phyloP scores from a whole-genome alignment of 2,329 filamentous ascomycete genomes.

The Pyrenochaeta sp. region DNA sequence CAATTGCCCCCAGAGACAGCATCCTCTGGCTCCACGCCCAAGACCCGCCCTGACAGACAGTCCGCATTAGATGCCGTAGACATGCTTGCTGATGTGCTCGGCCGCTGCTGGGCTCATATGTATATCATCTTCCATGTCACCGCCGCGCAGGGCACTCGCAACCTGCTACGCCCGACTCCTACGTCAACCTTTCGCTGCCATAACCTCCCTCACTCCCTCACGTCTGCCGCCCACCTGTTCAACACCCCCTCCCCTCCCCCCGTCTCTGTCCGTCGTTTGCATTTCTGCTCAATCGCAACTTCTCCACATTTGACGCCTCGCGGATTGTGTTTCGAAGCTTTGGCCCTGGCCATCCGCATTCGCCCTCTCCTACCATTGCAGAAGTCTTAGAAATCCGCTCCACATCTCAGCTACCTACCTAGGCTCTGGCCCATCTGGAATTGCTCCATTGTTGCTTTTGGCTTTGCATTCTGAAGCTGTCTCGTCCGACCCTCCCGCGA shows the following conservation, averaged over 20 bases:
- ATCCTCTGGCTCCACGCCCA: constrained; percentile 26
- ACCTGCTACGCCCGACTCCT: constrained; percentile 13
- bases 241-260: constrained; percentile 18
- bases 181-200: constrained; percentile 8
- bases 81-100: constrained; percentile 35
- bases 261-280: constrained; percentile 30
- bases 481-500: constrained; percentile 29
- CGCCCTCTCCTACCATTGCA: constrained; percentile 40
- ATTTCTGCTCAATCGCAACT: constrained; percentile 24
- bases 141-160: constrained; percentile 32
- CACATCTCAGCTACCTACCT: constrained; percentile 33
- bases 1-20: constrained; percentile 16
- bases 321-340: constrained; percentile 48
- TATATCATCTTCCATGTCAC: constrained; percentile 37
- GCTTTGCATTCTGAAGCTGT: constrained; percentile 30
- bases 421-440: constrained; percentile 28
- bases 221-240: constrained; percentile 11
- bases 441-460: constrained; percentile 28
- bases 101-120: constrained; percentile 23
- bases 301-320: constrained; percentile 33
- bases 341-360: constrained; percentile 44
- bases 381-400: constrained; percentile 39
- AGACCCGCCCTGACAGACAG: constrained; percentile 30
- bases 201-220: constrained; percentile 13
- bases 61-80: constrained; percentile 25